Evolutionary conservation across 768 basidiomycete genomes (phyloP).

Genomic region (Piloderma croceum): DNA sequence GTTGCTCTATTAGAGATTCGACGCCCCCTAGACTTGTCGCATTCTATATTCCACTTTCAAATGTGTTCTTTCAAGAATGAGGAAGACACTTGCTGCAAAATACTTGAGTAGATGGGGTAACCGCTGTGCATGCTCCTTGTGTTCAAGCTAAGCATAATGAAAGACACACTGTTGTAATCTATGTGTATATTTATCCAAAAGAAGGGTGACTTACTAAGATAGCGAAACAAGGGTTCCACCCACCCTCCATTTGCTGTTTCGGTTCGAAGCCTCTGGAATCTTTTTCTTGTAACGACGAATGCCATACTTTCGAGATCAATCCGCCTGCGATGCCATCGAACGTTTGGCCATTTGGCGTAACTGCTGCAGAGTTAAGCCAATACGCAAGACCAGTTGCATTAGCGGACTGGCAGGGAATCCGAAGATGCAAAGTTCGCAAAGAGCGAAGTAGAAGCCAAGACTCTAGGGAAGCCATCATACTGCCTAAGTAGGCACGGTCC

Average conservation of each 20-base stretch:
- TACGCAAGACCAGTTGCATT: slow-evolving; percentile 66
- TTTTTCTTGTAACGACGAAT: slow-evolving; percentile 68
- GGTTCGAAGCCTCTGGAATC: slow-evolving; percentile 62
- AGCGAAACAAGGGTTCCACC: slow-evolving; percentile 71
- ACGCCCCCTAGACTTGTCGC: slow-evolving; percentile 86
- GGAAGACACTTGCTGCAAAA: slow-evolving; percentile 56
- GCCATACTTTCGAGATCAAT: slow-evolving; percentile 60
- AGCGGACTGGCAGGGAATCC: slow-evolving; percentile 71
- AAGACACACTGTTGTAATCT: slow-evolving; percentile 2
- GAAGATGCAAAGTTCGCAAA: slow-evolving; percentile 75
- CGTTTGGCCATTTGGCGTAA: slow-evolving; percentile 42
- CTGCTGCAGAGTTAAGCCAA: slow-evolving; percentile 59
- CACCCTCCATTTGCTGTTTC: slow-evolving; percentile 65
- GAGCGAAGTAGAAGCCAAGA: slow-evolving; percentile 82
- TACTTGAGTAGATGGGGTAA: slow-evolving; percentile 62
- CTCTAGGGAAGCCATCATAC: slow-evolving; percentile 72
- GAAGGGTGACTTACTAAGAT: slow-evolving; percentile 46
- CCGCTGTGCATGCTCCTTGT: slow-evolving; percentile 44
- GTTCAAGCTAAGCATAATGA: slow-evolving; percentile 3
- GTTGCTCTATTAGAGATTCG: slow-evolving; percentile 77
- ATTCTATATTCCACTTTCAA: slow-evolving; percentile 40
- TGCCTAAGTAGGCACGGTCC: slow-evolving; percentile 59
- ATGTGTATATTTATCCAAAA: too few species aligned
- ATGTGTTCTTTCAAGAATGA: background rate
- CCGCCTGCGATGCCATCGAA: slow-evolving; percentile 70